Evolutionary conservation across 2,329 filamentous ascomycete species (phyloP).

Genomic region (Bipolaris cookei): DNA sequence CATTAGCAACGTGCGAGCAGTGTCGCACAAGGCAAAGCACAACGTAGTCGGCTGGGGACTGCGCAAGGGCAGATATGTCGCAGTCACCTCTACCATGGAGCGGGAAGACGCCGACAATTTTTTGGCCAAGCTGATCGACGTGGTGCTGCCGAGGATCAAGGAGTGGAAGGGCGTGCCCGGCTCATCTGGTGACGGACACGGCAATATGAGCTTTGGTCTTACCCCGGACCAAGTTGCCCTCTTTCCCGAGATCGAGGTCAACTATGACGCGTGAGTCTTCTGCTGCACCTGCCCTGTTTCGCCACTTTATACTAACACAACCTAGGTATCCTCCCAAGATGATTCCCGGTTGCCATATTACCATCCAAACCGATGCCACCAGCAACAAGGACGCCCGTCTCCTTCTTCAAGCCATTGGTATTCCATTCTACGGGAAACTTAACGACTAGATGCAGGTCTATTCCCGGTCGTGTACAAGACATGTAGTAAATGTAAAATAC

Average conservation of each 20-base stretch:
- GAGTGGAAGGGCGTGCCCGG: constrained; percentile 86
- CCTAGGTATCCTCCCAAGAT: constrained; percentile 69
- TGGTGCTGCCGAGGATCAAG: constrained; percentile 94
- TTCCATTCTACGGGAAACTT: constrained; percentile 83
- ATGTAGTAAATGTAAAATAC: constrained; percentile 14
- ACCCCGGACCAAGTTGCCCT: constrained; percentile 74
- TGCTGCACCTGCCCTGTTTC: background rate
- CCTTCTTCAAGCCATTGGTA: constrained; percentile 72
- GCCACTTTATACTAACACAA: constrained; percentile 13
- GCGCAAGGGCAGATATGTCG: constrained; percentile 71
- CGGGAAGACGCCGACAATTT: constrained; percentile 89
- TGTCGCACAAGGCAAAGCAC: constrained; percentile 71
- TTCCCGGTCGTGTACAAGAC: constrained; percentile 24
- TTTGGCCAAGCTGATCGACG: constrained; percentile 83
- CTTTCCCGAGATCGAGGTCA: constrained; percentile 94
- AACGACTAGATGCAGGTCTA: constrained; percentile 32
- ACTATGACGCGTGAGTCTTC: constrained; percentile 80
- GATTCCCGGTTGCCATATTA: constrained; percentile 85
- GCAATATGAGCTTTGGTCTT: constrained; percentile 86
- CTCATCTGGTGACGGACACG: constrained; percentile 81
- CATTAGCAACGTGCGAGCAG: constrained; percentile 78
- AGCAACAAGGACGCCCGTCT: constrained; percentile 85
- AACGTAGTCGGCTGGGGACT: constrained; percentile 79
- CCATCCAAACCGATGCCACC: constrained; percentile 81
- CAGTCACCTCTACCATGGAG: constrained; percentile 77